Base-by-base conservation (phyloP, 306 rosid species). In the Begonia loranthoides region DNA sequence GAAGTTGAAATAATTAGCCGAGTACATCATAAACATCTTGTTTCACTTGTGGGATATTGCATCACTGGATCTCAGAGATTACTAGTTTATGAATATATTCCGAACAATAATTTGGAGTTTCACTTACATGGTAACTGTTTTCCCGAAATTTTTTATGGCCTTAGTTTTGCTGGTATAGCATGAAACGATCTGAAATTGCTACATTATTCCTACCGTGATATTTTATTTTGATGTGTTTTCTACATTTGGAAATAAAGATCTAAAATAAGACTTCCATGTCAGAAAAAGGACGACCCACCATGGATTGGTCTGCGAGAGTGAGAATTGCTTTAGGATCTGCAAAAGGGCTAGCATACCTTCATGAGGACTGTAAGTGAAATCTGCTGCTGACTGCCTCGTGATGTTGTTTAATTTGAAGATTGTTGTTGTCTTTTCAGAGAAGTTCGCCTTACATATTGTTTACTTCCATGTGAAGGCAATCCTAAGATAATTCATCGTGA, bases 401-500 rank as follows among this genome's bases (percentile, higher is more conserved):
- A 3, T 17, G 9, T 68, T 41, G 44, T 13, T 13, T 28, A 28
- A 28, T 28, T 28, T 28, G 36, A 28, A 28, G 36, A 28, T 28
- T 28, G 36, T 28, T 28, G 6, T 28, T 28, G 36, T 28, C 36
- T 28, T 28, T 28, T 8, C 36, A 28, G 7, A 43, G 6, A 7
- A 10, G 44, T 45, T 60, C 53, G 4, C 50, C 45, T 41, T 36
- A 55, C 24, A 44, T 48, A 52, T 47, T 9, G 46, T 11, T n/a
- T 52, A 65, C 19, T 66, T 62, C 46, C 36, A 41, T 38, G 10
- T 75, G 40, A 70, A 87, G 96, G 96, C 72, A 88, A 87, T 67
- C 96, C 96, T 41, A 87, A 82, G 75, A 87, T 87, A 57, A 87
- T 87, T 59, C 96, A 87, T 49, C 94, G 96, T 24, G 96, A 87